Base-by-base conservation (phyloP, 2,329 filamentous ascomycete genomes). In the Colletotrichum truncatum region DNA sequence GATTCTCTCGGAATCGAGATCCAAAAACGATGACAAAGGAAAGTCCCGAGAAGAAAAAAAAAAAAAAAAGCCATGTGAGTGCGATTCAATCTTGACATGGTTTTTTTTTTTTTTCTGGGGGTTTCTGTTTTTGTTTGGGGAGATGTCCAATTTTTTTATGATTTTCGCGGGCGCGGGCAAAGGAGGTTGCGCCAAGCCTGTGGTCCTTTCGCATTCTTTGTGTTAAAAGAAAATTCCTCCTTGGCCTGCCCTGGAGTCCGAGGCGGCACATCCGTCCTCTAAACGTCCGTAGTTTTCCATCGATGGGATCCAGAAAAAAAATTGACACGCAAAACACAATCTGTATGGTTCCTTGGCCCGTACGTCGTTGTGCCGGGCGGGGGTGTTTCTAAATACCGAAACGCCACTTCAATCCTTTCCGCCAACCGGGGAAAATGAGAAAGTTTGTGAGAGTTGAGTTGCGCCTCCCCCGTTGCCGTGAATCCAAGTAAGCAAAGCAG, bases 41-140 rank as follows among this genome's bases (percentile, higher is more conserved):
- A 41, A 63, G 18, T 10, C 7, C 26, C 16, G 46, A 48, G 61
- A 64, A 34, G 16, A 32, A 61, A 65, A 64, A 34, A 23, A 32
- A 61, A 41, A 30, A 34, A 48, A 16, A n/a, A 51, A 64, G 36
- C 45, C 52, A 74, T 76, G 76, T 72, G 70, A n/a, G 71, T 75
- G 73, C 73, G 45, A 57, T 58, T 57, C 64, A 66, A 57, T 57
- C 45, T 53, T 55, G 51, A 53, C 64, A 66, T 64, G 64, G 25
- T 39, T 39, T 26, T 25, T n/a, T 30, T 12, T 56, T 28, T n/a
- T 28, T 32, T 51, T 45, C 23, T 34, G 23, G 28, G 23, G 30
- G 25, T 46, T 26, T 23, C n/a, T 63, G 53, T 63, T 57, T 46
- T 34, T 48, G 48, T 34, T 18, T 48, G n/a, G 53, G 60, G 12